Evolutionary conservation across 2,329 filamentous ascomycete genomes (phyloP).

Genomic region (Diplodia sapinea): DNA sequence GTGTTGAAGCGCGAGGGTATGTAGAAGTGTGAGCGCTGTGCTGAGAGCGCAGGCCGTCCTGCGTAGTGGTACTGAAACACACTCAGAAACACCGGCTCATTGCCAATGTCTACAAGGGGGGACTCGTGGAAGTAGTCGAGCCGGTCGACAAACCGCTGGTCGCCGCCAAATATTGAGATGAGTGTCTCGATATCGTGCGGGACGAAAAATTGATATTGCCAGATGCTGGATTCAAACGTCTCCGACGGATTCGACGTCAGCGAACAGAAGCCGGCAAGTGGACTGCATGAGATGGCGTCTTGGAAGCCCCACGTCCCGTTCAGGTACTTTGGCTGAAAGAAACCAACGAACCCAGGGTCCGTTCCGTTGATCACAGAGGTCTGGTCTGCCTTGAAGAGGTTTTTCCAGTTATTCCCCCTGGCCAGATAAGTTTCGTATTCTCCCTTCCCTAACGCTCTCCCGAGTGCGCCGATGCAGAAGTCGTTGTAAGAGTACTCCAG

Average conservation of each 20-base stretch:
- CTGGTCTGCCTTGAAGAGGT: conserved; percentile 61
- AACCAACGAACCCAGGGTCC: conserved; percentile 71
- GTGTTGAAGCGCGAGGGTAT: conserved; percentile 53
- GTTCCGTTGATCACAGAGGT: conserved; percentile 47
- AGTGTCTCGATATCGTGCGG: conserved; percentile 52
- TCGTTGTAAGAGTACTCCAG: conserved; percentile 53
- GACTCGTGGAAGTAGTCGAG: conserved; percentile 54
- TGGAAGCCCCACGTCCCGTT: conserved; percentile 73
- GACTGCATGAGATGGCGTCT: conserved; percentile 58
- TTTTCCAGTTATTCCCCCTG: conserved; percentile 70
- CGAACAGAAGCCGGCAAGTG: conserved; percentile 42
- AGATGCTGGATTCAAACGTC: conserved; percentile 73
- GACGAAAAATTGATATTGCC: conserved; percentile 72
- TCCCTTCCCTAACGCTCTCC: conserved; percentile 59
- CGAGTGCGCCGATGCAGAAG: conserved; percentile 67
- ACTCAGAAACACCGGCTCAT: conserved; percentile 55
- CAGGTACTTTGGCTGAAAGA: conserved; percentile 70
- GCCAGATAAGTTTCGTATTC: conserved; percentile 64
- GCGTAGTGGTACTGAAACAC: conserved; percentile 56
- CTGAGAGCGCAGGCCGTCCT: conserved; percentile 51
- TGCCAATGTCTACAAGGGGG: conserved; percentile 53
- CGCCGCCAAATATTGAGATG: conserved; percentile 50
- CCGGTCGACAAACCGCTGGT: conserved; percentile 48
- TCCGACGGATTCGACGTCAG: conserved; percentile 60
- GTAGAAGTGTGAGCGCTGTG: conserved; percentile 51